phyloP scores from a whole-genome alignment of 148 eudicot species.

The Camellia japonica region DNA sequence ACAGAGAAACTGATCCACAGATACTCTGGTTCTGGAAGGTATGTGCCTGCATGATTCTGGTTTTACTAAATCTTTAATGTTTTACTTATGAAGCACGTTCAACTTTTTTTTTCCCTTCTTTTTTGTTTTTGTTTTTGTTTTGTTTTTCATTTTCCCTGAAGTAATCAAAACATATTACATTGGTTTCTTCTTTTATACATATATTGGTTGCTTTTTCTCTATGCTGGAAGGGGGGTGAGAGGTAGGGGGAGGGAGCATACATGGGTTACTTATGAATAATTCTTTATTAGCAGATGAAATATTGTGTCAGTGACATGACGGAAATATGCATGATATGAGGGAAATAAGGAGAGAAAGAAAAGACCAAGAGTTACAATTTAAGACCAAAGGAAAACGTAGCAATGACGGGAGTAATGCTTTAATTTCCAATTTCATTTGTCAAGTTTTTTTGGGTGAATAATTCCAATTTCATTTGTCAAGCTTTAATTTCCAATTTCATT shows the following conservation, averaged over 20 bases:
- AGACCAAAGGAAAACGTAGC: no score
- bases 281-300: no score
- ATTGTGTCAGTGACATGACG: background rate
- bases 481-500: no score
- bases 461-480: background rate
- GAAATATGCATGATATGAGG: background rate
- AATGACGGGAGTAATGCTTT: no score
- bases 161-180: background rate
- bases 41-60: slow-evolving; percentile 21
- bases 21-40: slow-evolving; percentile 97
- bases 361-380: background rate
- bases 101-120: background rate
- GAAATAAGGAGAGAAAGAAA: background rate
- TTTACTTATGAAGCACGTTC: background rate
- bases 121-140: no score
- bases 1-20: slow-evolving; percentile 64
- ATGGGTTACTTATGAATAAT: no score
- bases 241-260: no score
- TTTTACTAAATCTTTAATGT: background rate
- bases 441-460: no score
- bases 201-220: no score
- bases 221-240: no score
- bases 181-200: background rate
- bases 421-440: background rate
- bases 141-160: background rate